These are phyloP conservation scores for Xylariaceae sp. DNA, from an alignment of 2,329 filamentous ascomycete genomes.

Conservation along the genomic window DNA sequence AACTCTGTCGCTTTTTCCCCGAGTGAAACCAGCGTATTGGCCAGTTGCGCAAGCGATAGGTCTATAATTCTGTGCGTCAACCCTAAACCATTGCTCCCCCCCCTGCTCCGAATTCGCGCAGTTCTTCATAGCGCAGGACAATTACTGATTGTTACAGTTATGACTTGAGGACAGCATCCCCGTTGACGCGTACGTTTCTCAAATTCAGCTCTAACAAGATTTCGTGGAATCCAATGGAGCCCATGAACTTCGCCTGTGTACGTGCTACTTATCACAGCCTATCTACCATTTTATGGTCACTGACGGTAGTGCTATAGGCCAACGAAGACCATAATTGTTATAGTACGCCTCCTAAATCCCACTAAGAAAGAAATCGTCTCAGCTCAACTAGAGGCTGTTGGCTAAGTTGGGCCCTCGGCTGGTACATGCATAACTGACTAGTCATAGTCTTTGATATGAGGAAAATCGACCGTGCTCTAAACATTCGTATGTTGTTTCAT, in stretches of 20 bases:
- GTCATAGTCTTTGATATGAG: constrained; percentile 93
- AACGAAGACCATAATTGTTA: constrained; percentile 79
- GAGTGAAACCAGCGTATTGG: constrained; percentile 89
- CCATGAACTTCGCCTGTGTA: constrained; percentile 80
- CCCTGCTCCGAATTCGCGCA: neutral
- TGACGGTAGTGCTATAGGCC: constrained; percentile 49
- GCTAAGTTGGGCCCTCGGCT: too few relatives aligned
- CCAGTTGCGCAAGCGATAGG: constrained; percentile 82
- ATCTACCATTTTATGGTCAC: neutral
- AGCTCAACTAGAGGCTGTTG: neutral
- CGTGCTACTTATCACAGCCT: neutral
- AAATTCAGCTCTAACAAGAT: constrained; percentile 84
- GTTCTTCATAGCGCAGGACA: neutral
- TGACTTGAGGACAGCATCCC: constrained; percentile 85
- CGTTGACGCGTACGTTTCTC: constrained; percentile 80
- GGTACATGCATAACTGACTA: constrained; percentile 45
- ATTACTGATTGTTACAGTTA: constrained; percentile 60
- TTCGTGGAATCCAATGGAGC: constrained; percentile 95
- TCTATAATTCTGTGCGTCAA: constrained; percentile 65
- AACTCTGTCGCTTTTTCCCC: constrained; percentile 68
- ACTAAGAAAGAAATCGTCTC: neutral
- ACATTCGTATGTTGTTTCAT: constrained; percentile 67
- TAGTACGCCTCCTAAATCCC: constrained; percentile 46
- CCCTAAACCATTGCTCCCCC: neutral
- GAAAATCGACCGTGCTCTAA: constrained; percentile 84